Evolutionary conservation across 768 basidiomycete species (phyloP).

Genomic region (Sporobolomyces pararoseus): DNA sequence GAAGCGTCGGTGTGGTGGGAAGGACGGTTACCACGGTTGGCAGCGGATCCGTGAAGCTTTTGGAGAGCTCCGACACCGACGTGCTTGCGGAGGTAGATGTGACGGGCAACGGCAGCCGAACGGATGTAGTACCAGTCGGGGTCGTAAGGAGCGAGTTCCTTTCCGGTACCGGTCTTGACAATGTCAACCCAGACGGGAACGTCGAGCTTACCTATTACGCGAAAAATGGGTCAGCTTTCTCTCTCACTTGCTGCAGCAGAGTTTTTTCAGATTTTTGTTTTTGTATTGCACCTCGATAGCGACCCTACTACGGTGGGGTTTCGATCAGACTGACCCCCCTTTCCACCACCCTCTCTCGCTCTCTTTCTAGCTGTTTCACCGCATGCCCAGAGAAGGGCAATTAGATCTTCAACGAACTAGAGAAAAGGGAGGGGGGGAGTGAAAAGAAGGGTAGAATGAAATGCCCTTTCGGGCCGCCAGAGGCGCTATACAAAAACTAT

Average conservation of each 20-base stretch:
- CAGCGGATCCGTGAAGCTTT: constrained; percentile 95
- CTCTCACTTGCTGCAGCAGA: too few relatives aligned
- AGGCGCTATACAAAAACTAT: constrained; percentile 31
- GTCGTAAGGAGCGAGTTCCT: constrained; percentile 98
- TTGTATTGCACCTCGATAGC: constrained; percentile 4
- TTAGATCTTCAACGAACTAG: neutral
- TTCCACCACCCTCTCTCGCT: neutral
- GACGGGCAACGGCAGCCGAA: constrained; percentile 70
- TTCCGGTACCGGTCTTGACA: constrained; percentile 95
- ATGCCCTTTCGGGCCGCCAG: constrained; percentile 44
- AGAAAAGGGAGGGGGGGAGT: too few relatives aligned
- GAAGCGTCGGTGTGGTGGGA: constrained; percentile 87
- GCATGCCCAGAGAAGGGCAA: neutral
- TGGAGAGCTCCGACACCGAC: constrained; percentile 59
- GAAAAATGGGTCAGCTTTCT: too few relatives aligned
- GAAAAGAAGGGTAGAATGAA: neutral
- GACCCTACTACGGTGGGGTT: neutral
- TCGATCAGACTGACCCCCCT: too few relatives aligned
- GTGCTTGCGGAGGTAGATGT: constrained; percentile 86
- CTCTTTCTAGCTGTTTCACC: constrained; percentile 1
- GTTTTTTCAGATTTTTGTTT: too few relatives aligned
- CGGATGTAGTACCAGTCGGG: constrained; percentile 99
- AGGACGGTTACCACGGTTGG: constrained; percentile 92
- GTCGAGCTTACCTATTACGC: constrained; percentile 81
- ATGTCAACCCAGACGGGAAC: constrained; percentile 97